phyloP scores from a whole-genome alignment of 2,329 filamentous ascomycete genomes.

The Penicillium occitanis region DNA sequence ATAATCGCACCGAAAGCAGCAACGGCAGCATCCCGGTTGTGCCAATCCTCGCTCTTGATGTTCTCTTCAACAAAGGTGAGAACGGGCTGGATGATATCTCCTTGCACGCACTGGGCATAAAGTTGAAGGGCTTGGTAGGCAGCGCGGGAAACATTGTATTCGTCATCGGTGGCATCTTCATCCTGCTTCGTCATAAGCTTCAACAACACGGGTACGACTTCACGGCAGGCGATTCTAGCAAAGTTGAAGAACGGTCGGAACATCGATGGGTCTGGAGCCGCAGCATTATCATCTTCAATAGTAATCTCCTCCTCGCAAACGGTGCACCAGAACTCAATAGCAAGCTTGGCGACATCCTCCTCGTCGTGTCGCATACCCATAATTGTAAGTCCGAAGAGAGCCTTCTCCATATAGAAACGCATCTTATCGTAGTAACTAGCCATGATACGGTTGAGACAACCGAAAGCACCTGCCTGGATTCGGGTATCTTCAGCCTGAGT shows the following conservation, averaged over 20 bases:
- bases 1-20: constrained; percentile 98
- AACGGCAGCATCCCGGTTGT: constrained; percentile 89
- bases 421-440: constrained; percentile 98
- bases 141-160: constrained; percentile 94
- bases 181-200: constrained; percentile 93
- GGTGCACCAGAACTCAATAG: constrained; percentile 99
- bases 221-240: constrained; percentile 83
- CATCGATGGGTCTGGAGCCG: constrained; percentile 75
- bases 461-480: constrained; percentile 94
- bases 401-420: constrained; percentile 99
- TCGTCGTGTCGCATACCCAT: constrained; percentile 98
- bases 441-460: constrained; percentile 98
- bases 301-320: constrained; percentile 98
- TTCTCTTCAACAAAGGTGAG: constrained; percentile 89
- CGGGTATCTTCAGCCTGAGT: constrained; percentile 88
- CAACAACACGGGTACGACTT: constrained; percentile 90
- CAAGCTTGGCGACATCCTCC: constrained; percentile 96
- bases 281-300: constrained; percentile 94
- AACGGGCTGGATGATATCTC: constrained; percentile 79
- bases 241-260: constrained; percentile 95
- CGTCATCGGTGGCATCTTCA: constrained; percentile 92
- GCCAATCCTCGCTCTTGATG: constrained; percentile 89
- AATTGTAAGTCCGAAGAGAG: constrained; percentile 93
- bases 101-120: constrained; percentile 87
- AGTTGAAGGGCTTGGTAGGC: constrained; percentile 96